These are phyloP conservation scores for Berkeleyomyces basicola DNA, from an alignment of 2,329 filamentous ascomycete genomes.

Conservation along the genomic window DNA sequence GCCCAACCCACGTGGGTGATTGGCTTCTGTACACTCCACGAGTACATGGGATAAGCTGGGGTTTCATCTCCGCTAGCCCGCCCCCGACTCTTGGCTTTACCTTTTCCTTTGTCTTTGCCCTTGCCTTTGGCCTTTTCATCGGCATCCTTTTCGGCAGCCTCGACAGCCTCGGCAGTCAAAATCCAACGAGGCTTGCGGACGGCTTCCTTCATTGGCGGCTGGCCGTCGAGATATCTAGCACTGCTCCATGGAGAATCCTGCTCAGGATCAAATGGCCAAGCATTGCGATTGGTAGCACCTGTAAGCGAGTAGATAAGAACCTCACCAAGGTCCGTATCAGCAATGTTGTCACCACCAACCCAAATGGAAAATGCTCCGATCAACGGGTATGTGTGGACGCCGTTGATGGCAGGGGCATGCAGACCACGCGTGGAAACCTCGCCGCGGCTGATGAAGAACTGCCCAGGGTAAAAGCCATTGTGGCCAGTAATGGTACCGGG, in stretches of 20 bases:
- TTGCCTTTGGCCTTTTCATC: not conserved
- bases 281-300: not conserved
- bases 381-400: conserved; percentile 2
- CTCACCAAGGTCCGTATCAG: conserved; percentile 9
- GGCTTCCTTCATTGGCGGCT: not conserved
- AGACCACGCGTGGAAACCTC: conserved; percentile 4
- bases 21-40: not conserved
- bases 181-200: conserved; percentile 5
- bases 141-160: not conserved
- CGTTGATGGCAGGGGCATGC: conserved; percentile 7
- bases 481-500: conserved; percentile 5
- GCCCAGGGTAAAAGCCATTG: conserved; percentile 8
- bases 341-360: conserved; percentile 11
- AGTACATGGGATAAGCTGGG: not conserved
- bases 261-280: not conserved
- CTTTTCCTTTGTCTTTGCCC: not conserved
- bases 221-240: conserved; percentile 1
- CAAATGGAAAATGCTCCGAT: conserved; percentile 10
- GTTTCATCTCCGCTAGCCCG: not conserved
- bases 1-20: not conserved
- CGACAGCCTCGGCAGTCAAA: not conserved
- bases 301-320: conserved; percentile 11
- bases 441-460: conserved; percentile 9
- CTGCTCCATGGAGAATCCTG: not conserved
- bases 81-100: not conserved